A percentile compares a stretch with the other conserved stretches of the same genome.
Evolutionary conservation across 225 moss, liverwort and hornwort species (phyloP).

Genomic region (Climacium dendroides): DNA sequence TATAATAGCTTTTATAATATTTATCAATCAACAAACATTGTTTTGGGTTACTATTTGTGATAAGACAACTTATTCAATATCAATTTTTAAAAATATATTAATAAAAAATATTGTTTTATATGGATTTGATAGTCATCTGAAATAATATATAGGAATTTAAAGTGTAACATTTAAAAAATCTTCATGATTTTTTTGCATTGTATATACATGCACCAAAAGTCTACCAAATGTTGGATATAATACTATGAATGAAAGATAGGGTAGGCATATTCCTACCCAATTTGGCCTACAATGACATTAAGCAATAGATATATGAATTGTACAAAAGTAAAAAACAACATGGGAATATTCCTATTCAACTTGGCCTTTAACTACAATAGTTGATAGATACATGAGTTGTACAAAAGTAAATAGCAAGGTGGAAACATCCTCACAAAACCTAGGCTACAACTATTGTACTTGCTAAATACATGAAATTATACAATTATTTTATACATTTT

Average conservation of each 20-base stretch:
- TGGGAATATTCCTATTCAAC: too few species aligned
- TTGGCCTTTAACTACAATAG: too few species aligned
- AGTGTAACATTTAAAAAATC: not conserved
- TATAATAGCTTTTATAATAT: not conserved
- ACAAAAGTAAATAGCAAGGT: too few species aligned
- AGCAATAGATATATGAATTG: not conserved
- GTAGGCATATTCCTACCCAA: not conserved
- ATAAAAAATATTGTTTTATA: not conserved
- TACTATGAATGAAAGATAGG: fast-evolving
- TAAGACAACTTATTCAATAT: not conserved
- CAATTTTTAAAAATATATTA: not conserved
- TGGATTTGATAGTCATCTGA: not conserved
- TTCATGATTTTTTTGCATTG: not conserved
- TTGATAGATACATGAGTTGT: too few species aligned
- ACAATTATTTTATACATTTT: not conserved
- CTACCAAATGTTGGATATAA: not conserved
- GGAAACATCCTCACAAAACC: too few species aligned
- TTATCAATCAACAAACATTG: not conserved
- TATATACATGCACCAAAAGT: not conserved
- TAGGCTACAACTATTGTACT: not conserved
- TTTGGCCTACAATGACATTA: fast-evolving
- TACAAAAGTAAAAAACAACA: not conserved
- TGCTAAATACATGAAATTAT: not conserved
- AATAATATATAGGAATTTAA: not conserved
- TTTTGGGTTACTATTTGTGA: not conserved